Base-by-base conservation (phyloP, 1,284 basidiomycete genomes). In the Athelia psychrophila region DNA sequence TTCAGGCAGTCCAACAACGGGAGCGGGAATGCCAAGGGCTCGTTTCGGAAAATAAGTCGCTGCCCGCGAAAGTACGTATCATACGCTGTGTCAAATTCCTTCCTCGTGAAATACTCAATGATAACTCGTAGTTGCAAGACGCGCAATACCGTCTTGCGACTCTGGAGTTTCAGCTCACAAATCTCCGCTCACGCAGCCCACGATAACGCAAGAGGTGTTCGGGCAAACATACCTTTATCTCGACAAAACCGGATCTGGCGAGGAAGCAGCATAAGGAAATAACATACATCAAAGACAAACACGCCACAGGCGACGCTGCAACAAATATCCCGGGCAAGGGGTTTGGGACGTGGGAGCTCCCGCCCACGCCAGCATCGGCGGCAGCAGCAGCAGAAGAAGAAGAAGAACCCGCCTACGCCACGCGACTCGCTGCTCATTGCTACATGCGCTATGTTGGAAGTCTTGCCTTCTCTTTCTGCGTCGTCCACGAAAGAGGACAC, bases 401-500 rank as follows among this genome's bases (percentile, higher is more conserved):
- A 51, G 35, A 63, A 56, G 27, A 65, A 64, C 35, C 64, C 68
- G 1, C 63, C 62, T 16, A 77, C 74, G 0, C 72, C 74, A 15
- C 60, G 79, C 27, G 76, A 81, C 52, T 83, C 81, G 0, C 66
- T 87, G 25, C 60, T 88, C 23, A 83, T 74, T 56, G 84, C 84
- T 5, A 85, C 84, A 12, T 71, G 81, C 36, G 74, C 74, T 40
- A 82, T 84, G 75, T 78, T 81, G 68, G 75, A 72, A 5, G n/a
- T 6, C n/a, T 18, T 16, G 9, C 8, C 5, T 9, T 18, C 38
- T n/a, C 8, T 6, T 6, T 8, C 38, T 42, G 38, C n/a, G 38
- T 42, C 38, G 38, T 6, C n/a, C 8, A 8, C 38, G 38, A 16
- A 42, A 67, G 71, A 44, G 64, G 68, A 62, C 22, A 54, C 51